phyloP scores from a whole-genome alignment of 345 rosid genomes.

The Arabidopsis suecica region DNA sequence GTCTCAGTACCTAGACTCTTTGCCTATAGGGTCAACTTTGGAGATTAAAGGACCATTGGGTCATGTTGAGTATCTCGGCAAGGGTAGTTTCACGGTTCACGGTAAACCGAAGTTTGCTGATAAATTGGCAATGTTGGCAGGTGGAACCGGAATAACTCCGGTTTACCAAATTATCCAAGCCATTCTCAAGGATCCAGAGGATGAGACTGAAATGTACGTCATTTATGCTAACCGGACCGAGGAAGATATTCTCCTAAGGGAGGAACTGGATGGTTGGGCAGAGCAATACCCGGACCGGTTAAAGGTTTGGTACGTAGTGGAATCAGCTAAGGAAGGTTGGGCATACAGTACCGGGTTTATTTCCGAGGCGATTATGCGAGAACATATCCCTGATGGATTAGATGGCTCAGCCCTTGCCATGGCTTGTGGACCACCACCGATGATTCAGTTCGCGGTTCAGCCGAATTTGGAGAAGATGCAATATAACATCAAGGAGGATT shows the following conservation, averaged over 20 bases:
- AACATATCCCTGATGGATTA: slow-evolving; percentile 68
- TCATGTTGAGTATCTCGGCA: slow-evolving; percentile 73
- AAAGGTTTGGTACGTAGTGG: slow-evolving; percentile 93
- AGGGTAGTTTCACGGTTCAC: slow-evolving; percentile 69
- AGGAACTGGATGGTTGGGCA: slow-evolving; percentile 82
- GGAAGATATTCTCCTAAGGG: slow-evolving; percentile 74
- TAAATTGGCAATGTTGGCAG: slow-evolving; percentile 84
- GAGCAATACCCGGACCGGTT: slow-evolving; percentile 53
- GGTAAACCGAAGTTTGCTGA: slow-evolving; percentile 70
- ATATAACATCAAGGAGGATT: slow-evolving; percentile 65
- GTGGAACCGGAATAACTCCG: slow-evolving; percentile 95
- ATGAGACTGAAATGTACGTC: slow-evolving; percentile 72
- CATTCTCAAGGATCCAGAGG: slow-evolving; percentile 70
- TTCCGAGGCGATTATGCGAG: slow-evolving; percentile 65
- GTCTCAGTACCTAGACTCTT: slow-evolving; percentile 80
- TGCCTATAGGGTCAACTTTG: slow-evolving; percentile 57
- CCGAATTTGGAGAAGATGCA: slow-evolving; percentile 92
- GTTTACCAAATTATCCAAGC: slow-evolving; percentile 85
- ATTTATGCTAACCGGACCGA: slow-evolving; percentile 87
- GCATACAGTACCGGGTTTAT: slow-evolving; percentile 69
- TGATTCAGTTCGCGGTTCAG: slow-evolving; percentile 91
- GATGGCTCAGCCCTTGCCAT: slow-evolving; percentile 61
- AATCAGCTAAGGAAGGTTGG: slow-evolving; percentile 70
- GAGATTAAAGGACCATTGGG: slow-evolving; percentile 93
- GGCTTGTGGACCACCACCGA: slow-evolving; percentile 94